These are phyloP conservation scores for Xylariaceae sp. DNA, from an alignment of 2,329 filamentous ascomycete genomes.

Conservation along the genomic window DNA sequence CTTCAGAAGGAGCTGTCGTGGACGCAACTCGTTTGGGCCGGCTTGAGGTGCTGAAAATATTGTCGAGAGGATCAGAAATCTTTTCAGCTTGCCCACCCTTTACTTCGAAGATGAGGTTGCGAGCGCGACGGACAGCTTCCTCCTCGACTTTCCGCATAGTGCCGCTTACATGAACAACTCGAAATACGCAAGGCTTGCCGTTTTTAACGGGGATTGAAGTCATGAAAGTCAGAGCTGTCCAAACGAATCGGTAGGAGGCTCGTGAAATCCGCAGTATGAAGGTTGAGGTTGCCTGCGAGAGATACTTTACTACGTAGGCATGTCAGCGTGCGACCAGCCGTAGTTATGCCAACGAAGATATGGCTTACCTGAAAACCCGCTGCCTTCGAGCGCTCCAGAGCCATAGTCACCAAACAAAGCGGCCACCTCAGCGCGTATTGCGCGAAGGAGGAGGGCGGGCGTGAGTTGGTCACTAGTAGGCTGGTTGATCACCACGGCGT, in stretches of 20 bases:
- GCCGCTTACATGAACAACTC: constrained; percentile 85
- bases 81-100: constrained; percentile 50
- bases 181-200: constrained; percentile 74
- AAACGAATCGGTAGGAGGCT: constrained; percentile 83
- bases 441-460: constrained; percentile 67
- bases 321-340: constrained; percentile 30
- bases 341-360: not conserved
- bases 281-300: constrained; percentile 90
- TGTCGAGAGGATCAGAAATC: constrained; percentile 41
- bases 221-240: constrained; percentile 86
- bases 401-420: constrained; percentile 90
- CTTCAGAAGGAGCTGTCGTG: constrained; percentile 48
- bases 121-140: constrained; percentile 81
- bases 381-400: constrained; percentile 70
- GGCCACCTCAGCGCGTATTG: constrained; percentile 72
- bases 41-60: constrained; percentile 46
- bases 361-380: constrained; percentile 67
- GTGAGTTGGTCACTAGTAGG: constrained; percentile 78
- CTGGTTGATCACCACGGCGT: constrained; percentile 76
- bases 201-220: constrained; percentile 67
- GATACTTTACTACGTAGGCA: constrained; percentile 76
- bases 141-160: constrained; percentile 93
- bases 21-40: constrained; percentile 27
- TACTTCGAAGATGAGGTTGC: constrained; percentile 71
- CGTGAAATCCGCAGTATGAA: constrained; percentile 87